These are phyloP conservation scores for Rauvolfia tetraphylla DNA, from an alignment of 257 asterid genomes.

Conservation along the genomic window DNA sequence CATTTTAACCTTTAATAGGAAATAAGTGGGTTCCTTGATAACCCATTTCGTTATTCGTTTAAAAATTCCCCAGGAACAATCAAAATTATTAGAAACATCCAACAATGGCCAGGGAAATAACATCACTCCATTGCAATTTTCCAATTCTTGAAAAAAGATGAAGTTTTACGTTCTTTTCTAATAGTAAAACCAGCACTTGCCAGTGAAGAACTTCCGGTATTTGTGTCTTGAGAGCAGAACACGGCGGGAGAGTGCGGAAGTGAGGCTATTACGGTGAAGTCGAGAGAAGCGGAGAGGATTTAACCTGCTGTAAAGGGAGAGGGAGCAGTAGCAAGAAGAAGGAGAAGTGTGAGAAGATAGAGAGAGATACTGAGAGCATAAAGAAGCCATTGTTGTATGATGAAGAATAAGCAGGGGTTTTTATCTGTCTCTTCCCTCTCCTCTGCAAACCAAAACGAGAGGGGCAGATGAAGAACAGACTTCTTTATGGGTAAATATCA, in stretches of 20 bases:
- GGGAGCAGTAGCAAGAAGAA: constrained; percentile 33
- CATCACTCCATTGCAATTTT: neutral
- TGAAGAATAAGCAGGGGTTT: neutral
- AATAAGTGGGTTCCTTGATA: neutral
- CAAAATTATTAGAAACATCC: neutral
- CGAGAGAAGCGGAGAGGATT: constrained; percentile 50
- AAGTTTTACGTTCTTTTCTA: neutral
- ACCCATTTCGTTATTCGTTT: neutral
- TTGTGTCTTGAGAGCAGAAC: constrained; percentile 24
- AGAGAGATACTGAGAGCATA: constrained; percentile 10
- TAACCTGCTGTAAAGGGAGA: constrained; percentile 44
- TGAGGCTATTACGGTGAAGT: constrained; percentile 32
- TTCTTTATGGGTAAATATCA: too few species aligned
- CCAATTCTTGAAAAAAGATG: neutral
- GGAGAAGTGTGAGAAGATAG: constrained; percentile 35
- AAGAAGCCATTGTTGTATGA: neutral
- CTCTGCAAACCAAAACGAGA: neutral
- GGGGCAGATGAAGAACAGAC: too few species aligned
- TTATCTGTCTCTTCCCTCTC: neutral
- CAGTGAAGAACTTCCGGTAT: constrained; percentile 15
- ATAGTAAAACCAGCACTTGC: neutral
- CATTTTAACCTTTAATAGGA: neutral
- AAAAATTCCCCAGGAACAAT: neutral
- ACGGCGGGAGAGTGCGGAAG: constrained; percentile 28
- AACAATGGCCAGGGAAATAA: neutral